Evolutionary conservation across 495 filamentous ascomycete genomes (phyloP).

Genomic region (Penicillium egyptiacum): DNA sequence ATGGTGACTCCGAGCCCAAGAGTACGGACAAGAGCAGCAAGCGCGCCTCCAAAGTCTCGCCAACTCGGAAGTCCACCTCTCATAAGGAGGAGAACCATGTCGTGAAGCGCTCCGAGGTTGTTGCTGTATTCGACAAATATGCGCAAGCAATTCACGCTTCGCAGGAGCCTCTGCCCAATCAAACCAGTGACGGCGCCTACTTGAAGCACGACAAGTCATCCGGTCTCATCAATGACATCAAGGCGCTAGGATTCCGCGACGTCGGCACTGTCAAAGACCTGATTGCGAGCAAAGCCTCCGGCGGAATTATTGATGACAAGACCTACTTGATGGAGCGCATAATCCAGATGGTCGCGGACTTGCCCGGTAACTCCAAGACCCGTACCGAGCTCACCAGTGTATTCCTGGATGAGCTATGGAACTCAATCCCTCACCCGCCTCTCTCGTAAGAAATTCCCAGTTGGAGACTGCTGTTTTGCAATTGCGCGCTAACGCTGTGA

Average conservation of each 20-base stretch:
- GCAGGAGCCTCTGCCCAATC: constrained; percentile 62
- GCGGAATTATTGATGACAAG: constrained; percentile 69
- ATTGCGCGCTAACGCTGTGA: constrained; percentile 11
- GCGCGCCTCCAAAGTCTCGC: constrained; percentile 41
- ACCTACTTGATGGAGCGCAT: constrained; percentile 77
- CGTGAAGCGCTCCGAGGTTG: constrained; percentile 42
- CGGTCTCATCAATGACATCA: constrained; percentile 63
- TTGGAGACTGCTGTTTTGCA: not conserved
- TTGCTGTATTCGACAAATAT: constrained; percentile 58
- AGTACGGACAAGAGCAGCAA: constrained; percentile 36
- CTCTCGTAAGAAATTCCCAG: constrained; percentile 42
- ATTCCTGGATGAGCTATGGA: constrained; percentile 72
- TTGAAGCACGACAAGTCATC: constrained; percentile 52
- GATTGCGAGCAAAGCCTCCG: constrained; percentile 51
- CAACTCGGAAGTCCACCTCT: constrained; percentile 33
- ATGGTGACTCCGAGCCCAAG: constrained; percentile 43
- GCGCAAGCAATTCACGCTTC: constrained; percentile 65
- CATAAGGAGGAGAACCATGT: constrained; percentile 35
- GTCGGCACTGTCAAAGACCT: constrained; percentile 54
- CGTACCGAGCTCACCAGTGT: constrained; percentile 64
- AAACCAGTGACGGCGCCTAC: constrained; percentile 62
- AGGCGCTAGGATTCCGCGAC: constrained; percentile 59
- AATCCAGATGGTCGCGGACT: constrained; percentile 69
- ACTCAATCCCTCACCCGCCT: constrained; percentile 54
- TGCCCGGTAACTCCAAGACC: constrained; percentile 62